Evolutionary conservation across 371 early-diverging fungal species (phyloP).

Genomic region (Mucor piriformis): DNA sequence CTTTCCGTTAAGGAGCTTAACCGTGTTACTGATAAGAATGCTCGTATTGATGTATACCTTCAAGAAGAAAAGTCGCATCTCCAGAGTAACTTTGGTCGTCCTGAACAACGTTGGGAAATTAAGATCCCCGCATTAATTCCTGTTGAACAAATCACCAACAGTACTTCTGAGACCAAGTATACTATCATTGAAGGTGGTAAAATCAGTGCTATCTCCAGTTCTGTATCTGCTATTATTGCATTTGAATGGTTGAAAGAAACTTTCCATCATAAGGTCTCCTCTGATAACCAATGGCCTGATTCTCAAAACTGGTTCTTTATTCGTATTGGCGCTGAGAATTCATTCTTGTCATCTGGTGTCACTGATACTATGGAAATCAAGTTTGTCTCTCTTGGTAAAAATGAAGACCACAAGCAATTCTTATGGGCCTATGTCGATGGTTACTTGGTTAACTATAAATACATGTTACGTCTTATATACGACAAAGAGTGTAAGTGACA

Average conservation of each 20-base stretch:
- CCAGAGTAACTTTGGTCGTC: conserved; percentile 28
- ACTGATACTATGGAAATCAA: conserved; percentile 31
- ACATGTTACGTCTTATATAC: conserved; percentile 41
- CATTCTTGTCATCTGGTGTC: conserved; percentile 37
- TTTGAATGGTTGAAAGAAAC: conserved; percentile 41
- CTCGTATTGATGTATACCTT: conserved; percentile 35
- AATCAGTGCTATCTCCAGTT: conserved; percentile 27
- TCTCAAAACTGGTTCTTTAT: conserved; percentile 46
- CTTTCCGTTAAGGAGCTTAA: conserved; percentile 44
- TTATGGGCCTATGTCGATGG: conserved; percentile 57
- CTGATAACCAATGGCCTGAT: conserved; percentile 36
- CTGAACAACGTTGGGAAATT: conserved; percentile 50
- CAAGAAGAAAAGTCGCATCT: conserved; percentile 40
- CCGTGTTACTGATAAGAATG: conserved; percentile 17
- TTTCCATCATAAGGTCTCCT: conserved; percentile 31
- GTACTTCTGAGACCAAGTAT: conserved; percentile 22
- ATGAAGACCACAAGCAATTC: conserved; percentile 42
- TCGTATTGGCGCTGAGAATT: conserved; percentile 39
- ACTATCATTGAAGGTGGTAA: conserved; percentile 45
- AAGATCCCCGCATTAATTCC: conserved; percentile 42
- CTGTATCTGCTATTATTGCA: conserved; percentile 29
- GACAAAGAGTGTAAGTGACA: conserved; percentile 24
- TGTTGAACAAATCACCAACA: conserved; percentile 17
- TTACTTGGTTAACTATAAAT: conserved; percentile 57
- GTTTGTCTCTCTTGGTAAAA: conserved; percentile 29